These are phyloP conservation scores for Mikania micrantha DNA, from an alignment of 129 eudicot species.

Conservation along the genomic window DNA sequence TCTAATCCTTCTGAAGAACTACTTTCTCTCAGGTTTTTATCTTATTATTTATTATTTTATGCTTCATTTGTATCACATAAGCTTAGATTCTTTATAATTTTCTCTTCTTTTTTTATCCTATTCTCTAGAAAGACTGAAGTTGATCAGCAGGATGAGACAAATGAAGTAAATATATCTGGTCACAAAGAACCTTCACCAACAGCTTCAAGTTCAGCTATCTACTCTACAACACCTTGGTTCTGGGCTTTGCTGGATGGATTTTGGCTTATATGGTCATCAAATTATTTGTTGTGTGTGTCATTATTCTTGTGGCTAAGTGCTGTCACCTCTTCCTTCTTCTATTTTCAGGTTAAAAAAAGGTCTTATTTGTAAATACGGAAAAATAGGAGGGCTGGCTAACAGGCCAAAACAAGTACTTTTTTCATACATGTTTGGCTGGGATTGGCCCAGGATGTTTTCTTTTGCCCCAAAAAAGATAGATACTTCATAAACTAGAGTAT, in stretches of 20 bases:
- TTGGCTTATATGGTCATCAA: constrained; percentile 72
- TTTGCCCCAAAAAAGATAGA: not conserved
- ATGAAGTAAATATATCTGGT: constrained; percentile 34
- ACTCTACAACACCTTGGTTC: constrained; percentile 43
- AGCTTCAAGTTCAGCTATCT: constrained; percentile 23
- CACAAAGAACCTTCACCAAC: constrained; percentile 35
- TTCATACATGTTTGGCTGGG: too few relatives aligned
- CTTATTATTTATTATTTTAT: not conserved
- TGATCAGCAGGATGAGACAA: constrained; percentile 33
- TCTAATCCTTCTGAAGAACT: constrained; percentile 53
- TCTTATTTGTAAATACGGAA: not conserved
- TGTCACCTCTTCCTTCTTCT: constrained; percentile 86
- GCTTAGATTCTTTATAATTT: not conserved
- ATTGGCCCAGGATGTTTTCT: too few relatives aligned
- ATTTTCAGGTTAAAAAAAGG: constrained; percentile 65
- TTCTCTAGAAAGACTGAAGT: constrained; percentile 48
- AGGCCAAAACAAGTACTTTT: too few relatives aligned
- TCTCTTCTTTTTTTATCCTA: constrained; percentile 4
- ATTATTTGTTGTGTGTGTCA: constrained; percentile 64
- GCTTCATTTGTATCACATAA: not conserved
- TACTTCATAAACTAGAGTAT: not conserved
- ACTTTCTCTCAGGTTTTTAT: constrained; percentile 44
- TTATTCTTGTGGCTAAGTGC: constrained; percentile 86
- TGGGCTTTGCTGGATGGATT: constrained; percentile 86
- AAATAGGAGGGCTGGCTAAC: not conserved